phyloP scores from a whole-genome alignment of 495 filamentous ascomycete species.

The Neurospora tetrasperma region DNA sequence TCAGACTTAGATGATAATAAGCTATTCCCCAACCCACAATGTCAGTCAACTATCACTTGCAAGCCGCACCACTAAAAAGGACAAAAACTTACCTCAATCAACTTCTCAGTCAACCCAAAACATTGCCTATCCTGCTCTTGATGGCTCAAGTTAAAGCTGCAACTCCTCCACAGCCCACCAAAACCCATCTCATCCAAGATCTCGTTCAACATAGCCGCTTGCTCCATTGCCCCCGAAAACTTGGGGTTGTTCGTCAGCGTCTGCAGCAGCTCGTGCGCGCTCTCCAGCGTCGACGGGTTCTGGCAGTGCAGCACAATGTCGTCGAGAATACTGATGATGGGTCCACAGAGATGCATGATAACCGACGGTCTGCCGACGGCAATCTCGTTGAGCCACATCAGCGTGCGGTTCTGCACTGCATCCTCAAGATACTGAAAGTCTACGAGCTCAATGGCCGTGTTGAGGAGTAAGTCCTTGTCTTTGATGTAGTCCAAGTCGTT shows the following conservation, averaged over 20 bases:
- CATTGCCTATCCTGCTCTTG: slow-evolving; percentile 42
- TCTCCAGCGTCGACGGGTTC: slow-evolving; percentile 37
- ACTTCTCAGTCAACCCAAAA: slow-evolving; percentile 43
- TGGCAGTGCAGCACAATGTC: slow-evolving; percentile 46
- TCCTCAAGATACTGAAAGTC: slow-evolving; percentile 49
- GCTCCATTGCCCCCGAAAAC: slow-evolving; percentile 29
- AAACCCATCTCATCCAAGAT: slow-evolving; percentile 48
- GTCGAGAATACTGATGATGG: slow-evolving; percentile 42
- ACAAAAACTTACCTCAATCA: slow-evolving; percentile 42
- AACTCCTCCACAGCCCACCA: slow-evolving; percentile 42
- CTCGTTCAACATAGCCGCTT: slow-evolving; percentile 31
- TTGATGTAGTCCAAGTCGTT: slow-evolving; percentile 34
- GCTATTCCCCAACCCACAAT: background rate
- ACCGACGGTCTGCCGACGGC: slow-evolving; percentile 37
- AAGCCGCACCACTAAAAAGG: background rate
- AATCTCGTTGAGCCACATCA: slow-evolving; percentile 42
- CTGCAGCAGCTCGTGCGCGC: slow-evolving; percentile 41
- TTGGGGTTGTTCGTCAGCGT: slow-evolving; percentile 38
- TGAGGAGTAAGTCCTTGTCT: slow-evolving; percentile 47
- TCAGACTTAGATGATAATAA: background rate
- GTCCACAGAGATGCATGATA: slow-evolving; percentile 39
- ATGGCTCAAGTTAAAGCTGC: slow-evolving; percentile 34
- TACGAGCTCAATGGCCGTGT: slow-evolving; percentile 44
- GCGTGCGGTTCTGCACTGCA: slow-evolving; percentile 39
- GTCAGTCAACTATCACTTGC: background rate